Base-by-base conservation (phyloP, 2,329 filamentous ascomycete genomes). In the Colletotrichum melonis region DNA sequence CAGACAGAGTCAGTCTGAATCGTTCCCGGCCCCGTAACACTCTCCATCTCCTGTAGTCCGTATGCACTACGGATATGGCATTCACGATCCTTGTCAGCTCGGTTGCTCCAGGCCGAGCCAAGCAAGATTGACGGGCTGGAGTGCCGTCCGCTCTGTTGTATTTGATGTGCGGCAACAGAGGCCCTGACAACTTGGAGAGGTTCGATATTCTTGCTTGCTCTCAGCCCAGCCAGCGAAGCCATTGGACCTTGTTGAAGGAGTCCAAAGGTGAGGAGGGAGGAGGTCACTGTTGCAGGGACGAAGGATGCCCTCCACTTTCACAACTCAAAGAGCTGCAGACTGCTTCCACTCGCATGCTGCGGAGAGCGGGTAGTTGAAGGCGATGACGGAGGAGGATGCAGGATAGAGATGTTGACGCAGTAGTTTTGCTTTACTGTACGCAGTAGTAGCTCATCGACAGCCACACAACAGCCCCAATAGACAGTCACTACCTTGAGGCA, bases 81-180 rank as follows among this genome's bases (percentile, higher is more conserved):
- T 32, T 32, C 5, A n/a, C 16, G 46, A 70, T 42, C 46, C 67
- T 70, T 59, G 69, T 38, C 12, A n/a, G 26, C 70, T 70, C 70
- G 67, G 70, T 65, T 73, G 16, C 55, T 32, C 24, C 60, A 65
- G 60, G 52, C 70, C 70, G 67, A 70, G 60, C 54, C 64, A 49
- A 54, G 59, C 24, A 32, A 42, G 4, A 60, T 32, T 19, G 16
- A 49, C 42, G 42, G 42, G 56, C 32, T 69, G 30, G 59, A 59
- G 35, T 63, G 35, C 42, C 49, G 56, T 26, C 26, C 19, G 30
- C 24, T 28, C 38, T 28, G 57, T 54, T 12, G 35, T 28, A 24
- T 32, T 49, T 58, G 65, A 72, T 63, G n/a, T 58, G 58, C 58
- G 24, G 42, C 58, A 46, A 58, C 58, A 69, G 6, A 24, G 22